These are phyloP conservation scores for Rosa multiflora DNA, from an alignment of 306 rosid genomes.

Conservation along the genomic window DNA sequence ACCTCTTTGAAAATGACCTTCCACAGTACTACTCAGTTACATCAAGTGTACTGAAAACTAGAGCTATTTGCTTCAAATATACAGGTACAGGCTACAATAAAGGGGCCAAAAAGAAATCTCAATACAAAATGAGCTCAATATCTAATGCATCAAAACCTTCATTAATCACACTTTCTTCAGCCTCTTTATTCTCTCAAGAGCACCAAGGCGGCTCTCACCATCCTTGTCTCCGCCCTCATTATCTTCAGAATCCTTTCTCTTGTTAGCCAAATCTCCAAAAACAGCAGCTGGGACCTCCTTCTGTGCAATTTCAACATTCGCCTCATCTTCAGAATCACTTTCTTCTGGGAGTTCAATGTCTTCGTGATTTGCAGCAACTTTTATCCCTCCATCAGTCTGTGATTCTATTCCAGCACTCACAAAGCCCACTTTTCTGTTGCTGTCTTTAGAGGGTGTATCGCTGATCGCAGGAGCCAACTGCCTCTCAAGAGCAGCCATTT, in stretches of 20 bases:
- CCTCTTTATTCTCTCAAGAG: conserved; percentile 87
- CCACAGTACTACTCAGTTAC: not conserved
- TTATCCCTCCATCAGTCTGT: conserved; percentile 56
- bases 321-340: conserved; percentile 77
- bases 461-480: conserved; percentile 65
- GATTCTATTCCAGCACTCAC: conserved; percentile 88
- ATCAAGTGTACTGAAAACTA: not conserved
- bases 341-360: conserved; percentile 79
- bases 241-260: conserved; percentile 57
- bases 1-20: not conserved
- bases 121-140: not conserved
- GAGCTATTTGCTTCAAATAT: conserved; percentile 9
- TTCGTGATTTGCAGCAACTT: conserved; percentile 49
- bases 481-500: conserved; percentile 92
- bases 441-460: conserved; percentile 36
- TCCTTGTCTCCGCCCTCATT: conserved; percentile 46
- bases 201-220: conserved; percentile 67
- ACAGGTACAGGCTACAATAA: conserved; percentile 8
- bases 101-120: not conserved
- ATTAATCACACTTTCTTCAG: conserved; percentile 41
- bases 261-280: conserved; percentile 74
- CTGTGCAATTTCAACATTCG: conserved; percentile 70
- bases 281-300: conserved; percentile 90
- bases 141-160: not conserved
- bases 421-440: conserved; percentile 68